phyloP scores from a whole-genome alignment of 768 basidiomycete genomes.

The Udeniomyces megalosporus region DNA sequence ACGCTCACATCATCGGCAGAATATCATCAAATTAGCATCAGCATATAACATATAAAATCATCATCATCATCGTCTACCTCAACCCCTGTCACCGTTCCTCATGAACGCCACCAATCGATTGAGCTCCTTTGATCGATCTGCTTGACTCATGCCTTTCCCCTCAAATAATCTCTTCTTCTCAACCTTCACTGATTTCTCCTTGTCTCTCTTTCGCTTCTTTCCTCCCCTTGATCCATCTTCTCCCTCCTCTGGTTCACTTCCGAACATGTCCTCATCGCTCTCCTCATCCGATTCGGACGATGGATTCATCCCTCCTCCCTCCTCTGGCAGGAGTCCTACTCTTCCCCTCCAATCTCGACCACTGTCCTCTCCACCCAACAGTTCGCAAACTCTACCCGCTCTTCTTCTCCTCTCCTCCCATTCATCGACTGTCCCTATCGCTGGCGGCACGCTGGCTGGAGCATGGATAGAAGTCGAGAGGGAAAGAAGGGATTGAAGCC shows the following conservation, averaged over 20 bases:
- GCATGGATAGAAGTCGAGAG: not conserved
- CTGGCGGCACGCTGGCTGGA: not conserved
- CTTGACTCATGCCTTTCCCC: not conserved
- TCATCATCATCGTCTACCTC: too few relatives aligned
- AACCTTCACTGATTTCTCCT: not conserved
- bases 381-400: not conserved
- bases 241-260: not conserved
- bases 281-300: not conserved
- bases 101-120: not conserved
- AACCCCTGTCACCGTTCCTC: not conserved
- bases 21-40: too few relatives aligned
- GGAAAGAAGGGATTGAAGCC: not conserved
- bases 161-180: not conserved
- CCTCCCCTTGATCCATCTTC: not conserved
- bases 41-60: too few relatives aligned
- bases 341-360: not conserved
- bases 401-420: not conserved
- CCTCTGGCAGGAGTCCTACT: not conserved
- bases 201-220: not conserved
- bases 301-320: too few relatives aligned
- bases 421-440: not conserved
- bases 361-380: not conserved
- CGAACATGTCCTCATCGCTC: slow-evolving; percentile 1
- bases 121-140: not conserved
- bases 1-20: too few relatives aligned